A percentile compares a stretch with the other conserved stretches of the same genome.
Evolutionary conservation across 257 asterid genomes (phyloP).

Genomic region (Asclepias syriaca): DNA sequence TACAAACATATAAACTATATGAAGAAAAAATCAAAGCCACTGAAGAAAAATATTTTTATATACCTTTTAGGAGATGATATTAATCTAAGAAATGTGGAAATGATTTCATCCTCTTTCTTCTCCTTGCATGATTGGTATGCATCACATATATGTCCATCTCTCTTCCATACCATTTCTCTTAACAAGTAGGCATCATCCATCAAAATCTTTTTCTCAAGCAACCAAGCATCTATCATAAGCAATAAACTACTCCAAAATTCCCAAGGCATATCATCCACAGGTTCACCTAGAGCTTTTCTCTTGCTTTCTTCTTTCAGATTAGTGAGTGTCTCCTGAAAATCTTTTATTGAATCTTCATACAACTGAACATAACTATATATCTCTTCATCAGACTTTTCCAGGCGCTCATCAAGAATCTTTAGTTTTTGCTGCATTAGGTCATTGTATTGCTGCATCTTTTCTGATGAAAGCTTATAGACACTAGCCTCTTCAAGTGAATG

Average conservation of each 20-base stretch:
- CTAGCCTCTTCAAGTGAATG: slow-evolving; percentile 75
- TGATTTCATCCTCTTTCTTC: slow-evolving; percentile 61
- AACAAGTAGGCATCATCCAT: slow-evolving; percentile 56
- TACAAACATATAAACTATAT: slow-evolving; percentile 16
- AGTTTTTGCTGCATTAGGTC: slow-evolving; percentile 79
- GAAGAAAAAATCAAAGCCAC: slow-evolving; percentile 9
- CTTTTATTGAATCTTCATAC: slow-evolving; percentile 84
- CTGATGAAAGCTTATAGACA: slow-evolving; percentile 63
- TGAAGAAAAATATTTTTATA: slow-evolving; percentile 11
- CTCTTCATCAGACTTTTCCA: slow-evolving; percentile 85
- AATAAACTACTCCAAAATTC: slow-evolving; percentile 81
- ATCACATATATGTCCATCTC: slow-evolving; percentile 51
- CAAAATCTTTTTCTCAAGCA: slow-evolving; percentile 73
- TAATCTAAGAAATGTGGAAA: slow-evolving; percentile 51
- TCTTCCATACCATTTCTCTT: slow-evolving; percentile 75
- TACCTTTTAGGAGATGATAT: slow-evolving; percentile 54
- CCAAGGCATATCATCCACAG: slow-evolving; percentile 54
- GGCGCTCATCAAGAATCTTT: slow-evolving; percentile 71
- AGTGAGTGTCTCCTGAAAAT: slow-evolving; percentile 73
- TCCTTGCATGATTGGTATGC: slow-evolving; percentile 63
- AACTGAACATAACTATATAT: slow-evolving; percentile 58
- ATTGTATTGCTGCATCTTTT: slow-evolving; percentile 67
- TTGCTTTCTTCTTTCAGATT: slow-evolving; percentile 64
- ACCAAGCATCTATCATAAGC: slow-evolving; percentile 93
- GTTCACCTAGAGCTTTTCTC: slow-evolving; percentile 36